Base-by-base conservation (phyloP, 2,329 filamentous ascomycete genomes). In the Escovopsis sp. region DNA sequence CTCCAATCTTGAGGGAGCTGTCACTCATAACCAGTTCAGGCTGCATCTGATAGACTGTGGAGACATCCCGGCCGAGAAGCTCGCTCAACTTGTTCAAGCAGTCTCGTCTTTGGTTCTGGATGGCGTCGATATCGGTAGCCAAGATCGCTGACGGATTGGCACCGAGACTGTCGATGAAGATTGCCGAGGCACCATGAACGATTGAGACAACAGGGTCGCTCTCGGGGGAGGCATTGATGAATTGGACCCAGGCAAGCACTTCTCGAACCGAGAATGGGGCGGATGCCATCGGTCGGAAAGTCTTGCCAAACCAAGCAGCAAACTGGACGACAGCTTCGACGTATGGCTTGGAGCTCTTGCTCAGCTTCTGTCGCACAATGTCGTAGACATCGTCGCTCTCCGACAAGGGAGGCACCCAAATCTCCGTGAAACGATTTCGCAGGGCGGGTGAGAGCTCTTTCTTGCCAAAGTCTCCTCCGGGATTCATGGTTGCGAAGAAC, bases 401-500 rank as follows among this genome's bases (percentile, higher is more conserved):
- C 1, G 86, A 87, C 45, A 96, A 66, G 1, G 88, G 75, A 1
- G 91, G 87, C 1, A 96, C 91, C 91, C 91, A 98, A 8, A 99
- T 95, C 61, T 99, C 91, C 0, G 91, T 99, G 59, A 99, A 94
- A 46, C 91, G 84, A 58, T 99, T 98, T 38, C 91, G 76, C 46
- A 99, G 67, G 12, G 91, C 93, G 3, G 91, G 91, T 1, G 91
- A 98, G 11, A 99, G 72, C 59, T 99, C 91, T 52, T 89, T 86
- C 65, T 99, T 99, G 49, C 91, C 91, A 59, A 96, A 98, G 57
- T 99, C 91, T 38, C 93, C 91, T 40, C 93, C 93, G 8, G 91
- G 91, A 51, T 99, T 99, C 91, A 99, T 99, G 0, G 91, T 98
- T 4, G 91, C 89, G 46, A 98, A 76, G 61, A 98, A 95, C 55